Conservation (phyloP, 2,329 filamentous ascomycete genomes). For the Curvularia spicifera region DNA sequence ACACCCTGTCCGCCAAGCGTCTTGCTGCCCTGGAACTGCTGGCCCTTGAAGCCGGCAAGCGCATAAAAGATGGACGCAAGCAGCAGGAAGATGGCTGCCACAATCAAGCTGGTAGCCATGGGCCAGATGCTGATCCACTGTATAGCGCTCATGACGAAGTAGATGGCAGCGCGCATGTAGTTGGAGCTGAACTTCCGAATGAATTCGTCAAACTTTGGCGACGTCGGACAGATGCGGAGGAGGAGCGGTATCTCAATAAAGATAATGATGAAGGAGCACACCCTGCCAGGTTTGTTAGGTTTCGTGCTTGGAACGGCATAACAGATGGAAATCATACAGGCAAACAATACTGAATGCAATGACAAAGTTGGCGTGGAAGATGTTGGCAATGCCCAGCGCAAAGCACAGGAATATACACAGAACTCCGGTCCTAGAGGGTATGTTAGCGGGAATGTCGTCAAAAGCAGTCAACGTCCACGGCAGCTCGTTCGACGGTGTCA, state of each 20-base stretch:
- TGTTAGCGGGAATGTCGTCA: conserved; percentile 21
- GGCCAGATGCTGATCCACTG: conserved; percentile 82
- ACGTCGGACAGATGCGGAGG: conserved; percentile 96
- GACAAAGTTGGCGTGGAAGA: conserved; percentile 65
- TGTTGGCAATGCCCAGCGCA: conserved; percentile 71
- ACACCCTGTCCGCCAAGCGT: conserved; percentile 92
- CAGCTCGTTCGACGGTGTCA: not conserved
- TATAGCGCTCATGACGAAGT: conserved; percentile 77
- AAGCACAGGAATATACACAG: conserved; percentile 70
- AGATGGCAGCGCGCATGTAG: conserved; percentile 93
- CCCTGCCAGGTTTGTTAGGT: conserved; percentile 40
- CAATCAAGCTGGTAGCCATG: conserved; percentile 75
- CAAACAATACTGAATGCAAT: conserved; percentile 65
- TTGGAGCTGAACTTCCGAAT: conserved; percentile 95
- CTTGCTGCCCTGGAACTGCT: conserved; percentile 91
- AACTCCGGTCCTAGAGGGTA: conserved; percentile 58
- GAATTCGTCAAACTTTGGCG: conserved; percentile 81
- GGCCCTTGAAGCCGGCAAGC: conserved; percentile 78
- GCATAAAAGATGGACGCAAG: conserved; percentile 82
- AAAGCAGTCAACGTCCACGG: not conserved
- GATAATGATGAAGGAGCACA: conserved; percentile 58
- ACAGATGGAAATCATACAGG: conserved; percentile 48
- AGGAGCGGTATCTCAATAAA: conserved; percentile 83
- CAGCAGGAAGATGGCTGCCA: conserved; percentile 80
- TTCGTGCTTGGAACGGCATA: not conserved